A percentile compares a stretch with the other conserved stretches of the same genome.
Evolutionary conservation across 768 basidiomycete species (phyloP).

Genomic region (Mycena floridula): DNA sequence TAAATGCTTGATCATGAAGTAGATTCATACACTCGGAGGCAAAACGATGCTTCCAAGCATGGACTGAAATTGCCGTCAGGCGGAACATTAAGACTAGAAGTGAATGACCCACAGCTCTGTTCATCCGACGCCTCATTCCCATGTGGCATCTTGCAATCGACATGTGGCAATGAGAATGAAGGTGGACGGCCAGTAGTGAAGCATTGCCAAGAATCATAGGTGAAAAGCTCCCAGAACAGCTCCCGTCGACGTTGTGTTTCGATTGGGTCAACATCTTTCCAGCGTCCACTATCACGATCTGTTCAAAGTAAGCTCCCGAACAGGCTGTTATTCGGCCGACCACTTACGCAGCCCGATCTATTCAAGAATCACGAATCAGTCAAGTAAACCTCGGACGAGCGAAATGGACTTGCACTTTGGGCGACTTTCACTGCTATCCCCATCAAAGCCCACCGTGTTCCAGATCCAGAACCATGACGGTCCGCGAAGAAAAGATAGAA

Average conservation of each 20-base stretch:
- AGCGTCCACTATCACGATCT: constrained; percentile 70
- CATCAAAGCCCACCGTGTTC: constrained; percentile 62
- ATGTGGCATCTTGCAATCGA: constrained; percentile 61
- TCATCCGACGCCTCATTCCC: constrained; percentile 44
- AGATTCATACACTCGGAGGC: constrained; percentile 63
- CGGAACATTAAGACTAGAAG: constrained; percentile 2
- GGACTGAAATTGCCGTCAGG: constrained; percentile 29
- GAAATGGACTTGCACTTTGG: constrained; percentile 49
- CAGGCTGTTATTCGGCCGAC: neutral
- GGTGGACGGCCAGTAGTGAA: constrained; percentile 67
- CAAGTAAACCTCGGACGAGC: neutral
- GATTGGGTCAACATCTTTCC: constrained; percentile 47
- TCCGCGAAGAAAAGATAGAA: constrained; percentile 66
- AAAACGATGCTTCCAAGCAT: constrained; percentile 68
- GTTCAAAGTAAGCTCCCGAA: constrained; percentile 8
- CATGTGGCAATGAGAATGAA: constrained; percentile 59
- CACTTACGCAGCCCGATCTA: constrained; percentile 68
- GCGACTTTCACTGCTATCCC: constrained; percentile 65
- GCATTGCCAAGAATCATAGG: constrained; percentile 52
- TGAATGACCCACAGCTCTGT: constrained; percentile 44
- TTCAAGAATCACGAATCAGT: constrained; percentile 1
- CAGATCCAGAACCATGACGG: constrained; percentile 60
- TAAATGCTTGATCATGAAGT: constrained; percentile 67
- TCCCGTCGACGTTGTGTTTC: constrained; percentile 62
- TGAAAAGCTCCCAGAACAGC: constrained; percentile 63